phyloP scores from a whole-genome alignment of 2,329 filamentous ascomycete genomes.

The Cladosporium velox region DNA sequence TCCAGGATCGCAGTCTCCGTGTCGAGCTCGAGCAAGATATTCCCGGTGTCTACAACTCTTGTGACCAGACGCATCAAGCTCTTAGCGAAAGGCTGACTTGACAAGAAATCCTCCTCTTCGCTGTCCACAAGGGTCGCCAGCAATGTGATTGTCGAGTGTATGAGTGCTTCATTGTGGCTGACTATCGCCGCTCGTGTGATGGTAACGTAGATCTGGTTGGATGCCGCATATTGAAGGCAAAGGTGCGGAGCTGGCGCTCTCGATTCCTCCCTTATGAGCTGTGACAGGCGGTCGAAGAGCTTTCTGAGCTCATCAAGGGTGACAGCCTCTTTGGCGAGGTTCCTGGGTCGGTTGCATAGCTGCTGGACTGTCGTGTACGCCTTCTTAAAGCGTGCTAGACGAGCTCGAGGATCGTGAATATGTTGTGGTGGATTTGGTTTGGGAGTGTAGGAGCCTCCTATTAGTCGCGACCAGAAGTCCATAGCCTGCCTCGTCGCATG shows the following conservation, averaged over 20 bases:
- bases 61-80: slow-evolving; percentile 85
- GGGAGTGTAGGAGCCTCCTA: slow-evolving; percentile 56
- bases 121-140: slow-evolving; percentile 93
- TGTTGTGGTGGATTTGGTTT: slow-evolving; percentile 50
- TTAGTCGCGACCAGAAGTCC: slow-evolving; percentile 58
- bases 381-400: slow-evolving; percentile 62
- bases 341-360: slow-evolving; percentile 60
- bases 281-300: slow-evolving; percentile 58
- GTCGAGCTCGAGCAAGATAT: slow-evolving; percentile 72
- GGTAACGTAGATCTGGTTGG: slow-evolving; percentile 84
- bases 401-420: slow-evolving; percentile 59
- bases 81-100: slow-evolving; percentile 80
- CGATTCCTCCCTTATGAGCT: slow-evolving; percentile 83
- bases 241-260: slow-evolving; percentile 86
- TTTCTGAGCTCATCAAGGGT: slow-evolving; percentile 53
- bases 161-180: slow-evolving; percentile 80
- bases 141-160: slow-evolving; percentile 79
- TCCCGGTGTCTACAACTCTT: slow-evolving; percentile 73
- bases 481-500: slow-evolving; percentile 25
- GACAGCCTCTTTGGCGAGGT: slow-evolving; percentile 53
- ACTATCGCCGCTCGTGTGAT: slow-evolving; percentile 86
- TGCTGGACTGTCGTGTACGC: slow-evolving; percentile 63
- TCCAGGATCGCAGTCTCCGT: slow-evolving; percentile 89
- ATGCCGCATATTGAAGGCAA: slow-evolving; percentile 83
- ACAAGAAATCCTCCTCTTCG: slow-evolving; percentile 92